Base-by-base conservation (phyloP, 2,329 filamentous ascomycete genomes). In the Talaromyces sp. region DNA sequence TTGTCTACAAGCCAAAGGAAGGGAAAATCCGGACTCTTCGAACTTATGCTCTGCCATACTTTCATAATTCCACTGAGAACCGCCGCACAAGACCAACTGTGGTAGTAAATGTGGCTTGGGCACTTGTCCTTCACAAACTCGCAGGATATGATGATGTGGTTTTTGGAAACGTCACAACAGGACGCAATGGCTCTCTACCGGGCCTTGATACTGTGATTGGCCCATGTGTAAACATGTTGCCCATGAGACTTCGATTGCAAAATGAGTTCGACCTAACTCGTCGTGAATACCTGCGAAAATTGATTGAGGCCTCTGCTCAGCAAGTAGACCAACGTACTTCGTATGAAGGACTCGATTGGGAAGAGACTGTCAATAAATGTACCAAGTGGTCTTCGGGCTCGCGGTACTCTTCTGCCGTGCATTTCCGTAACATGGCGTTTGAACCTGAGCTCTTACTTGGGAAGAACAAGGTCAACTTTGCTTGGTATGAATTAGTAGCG, bases 141-240 rank as follows among this genome's bases (percentile, higher is more conserved):
- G 78, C 84, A 0, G 68, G 70, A 0, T 73, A 75, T 2, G 73
- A 74, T 2, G 87, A 89, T 69, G 82, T 89, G 31, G 81, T 84
- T 10, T 89, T 89, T 68, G 87, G 87, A 54, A 83, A 86, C 68
- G 86, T 89, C 1, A 86, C 87, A 4, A 86, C 83, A 37, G 88
- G 88, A 0, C 84, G 87, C 60, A 85, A 84, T 70, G 81, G 85
- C 45, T 83, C 84, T 67, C 76, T 87, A 0, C 73, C 79, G 22
- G 78, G 79, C 64, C 81, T 82, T 14, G 84, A 87, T 66, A 76
- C 79, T 59, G 82, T 89, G 62, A 78, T 84, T 37, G 88, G 88
- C 0, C 87, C 87, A 16, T 63, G 61, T n/a, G 50, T 63, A 19
- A 63, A 63, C 45, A 48, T 48, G 45, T 22, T 48, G 22, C 45